These are phyloP conservation scores for Xylaria hypoxylon DNA, from an alignment of 2,329 filamentous ascomycete species.

Conservation along the genomic window DNA sequence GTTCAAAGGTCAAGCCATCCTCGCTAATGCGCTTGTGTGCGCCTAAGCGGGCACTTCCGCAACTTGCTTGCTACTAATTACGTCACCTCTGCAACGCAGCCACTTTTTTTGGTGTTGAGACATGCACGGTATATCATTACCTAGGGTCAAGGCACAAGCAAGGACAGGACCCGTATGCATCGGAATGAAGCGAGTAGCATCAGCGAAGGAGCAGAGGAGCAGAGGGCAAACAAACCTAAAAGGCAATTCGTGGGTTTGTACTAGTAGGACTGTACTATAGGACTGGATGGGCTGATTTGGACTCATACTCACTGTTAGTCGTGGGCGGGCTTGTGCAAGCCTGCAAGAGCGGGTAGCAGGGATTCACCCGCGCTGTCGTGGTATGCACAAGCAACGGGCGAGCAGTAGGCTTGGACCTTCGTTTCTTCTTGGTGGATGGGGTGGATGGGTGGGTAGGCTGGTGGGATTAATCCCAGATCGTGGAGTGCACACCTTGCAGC, in stretches of 20 bases:
- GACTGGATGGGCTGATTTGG: constrained; percentile 26
- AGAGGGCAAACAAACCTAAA: constrained; percentile 23
- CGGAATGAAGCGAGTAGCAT: constrained; percentile 38
- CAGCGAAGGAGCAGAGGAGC: too few species aligned
- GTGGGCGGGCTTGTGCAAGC: constrained; percentile 41
- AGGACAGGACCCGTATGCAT: constrained; percentile 33
- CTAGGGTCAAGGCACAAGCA: constrained; percentile 25
- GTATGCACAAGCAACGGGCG: constrained; percentile 49
- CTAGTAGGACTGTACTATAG: too few species aligned
- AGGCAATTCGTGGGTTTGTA: constrained; percentile 23
- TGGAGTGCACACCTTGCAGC: constrained; percentile 51
- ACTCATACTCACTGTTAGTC: constrained; percentile 31
- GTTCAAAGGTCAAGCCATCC: constrained; percentile 15
- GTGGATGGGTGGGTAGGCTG: constrained; percentile 37
- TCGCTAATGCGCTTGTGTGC: constrained; percentile 36
- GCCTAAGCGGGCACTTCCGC: constrained; percentile 25
- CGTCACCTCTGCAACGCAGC: constrained; percentile 41
- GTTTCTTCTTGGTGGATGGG: constrained; percentile 25
- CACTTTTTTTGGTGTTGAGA: constrained; percentile 21
- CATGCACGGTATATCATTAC: constrained; percentile 30
- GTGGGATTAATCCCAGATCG: constrained; percentile 46
- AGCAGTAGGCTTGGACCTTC: constrained; percentile 43
- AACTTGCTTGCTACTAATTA: constrained; percentile 34
- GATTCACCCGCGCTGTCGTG: constrained; percentile 50
- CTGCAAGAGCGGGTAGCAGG: constrained; percentile 60